Percentiles rank a stretch among this genome's conserved stretches.
Conservation (phyloP, 139 green algal genomes). For the Limnomonas spitsbergensis region DNA sequence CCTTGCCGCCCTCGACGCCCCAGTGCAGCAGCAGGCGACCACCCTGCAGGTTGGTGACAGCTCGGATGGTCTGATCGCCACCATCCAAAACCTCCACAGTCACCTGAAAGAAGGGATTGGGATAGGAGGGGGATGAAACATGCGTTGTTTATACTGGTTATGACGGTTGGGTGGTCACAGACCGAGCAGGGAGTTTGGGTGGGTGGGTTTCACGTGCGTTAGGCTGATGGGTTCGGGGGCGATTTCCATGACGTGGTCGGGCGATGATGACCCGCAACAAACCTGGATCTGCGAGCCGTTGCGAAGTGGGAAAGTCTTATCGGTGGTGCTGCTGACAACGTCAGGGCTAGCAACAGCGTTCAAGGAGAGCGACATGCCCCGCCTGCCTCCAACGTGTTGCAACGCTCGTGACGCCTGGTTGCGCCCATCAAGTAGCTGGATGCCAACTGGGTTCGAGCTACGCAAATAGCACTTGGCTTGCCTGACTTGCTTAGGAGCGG, state of each 20-base stretch:
- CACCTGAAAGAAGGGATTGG: conserved; percentile 18
- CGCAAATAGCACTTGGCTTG: too few relatives aligned
- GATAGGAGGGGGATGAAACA: conserved; percentile 3
- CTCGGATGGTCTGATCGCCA: conserved; percentile 32
- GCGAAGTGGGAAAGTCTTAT: conserved; percentile 16
- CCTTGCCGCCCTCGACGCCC: conserved; percentile 80
- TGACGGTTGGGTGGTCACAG: background rate
- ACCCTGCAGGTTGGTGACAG: conserved; percentile 40
- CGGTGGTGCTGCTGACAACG: background rate
- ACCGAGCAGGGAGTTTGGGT: background rate
- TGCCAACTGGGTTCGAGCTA: too few relatives aligned
- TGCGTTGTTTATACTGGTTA: background rate
- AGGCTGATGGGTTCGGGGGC: too few relatives aligned
- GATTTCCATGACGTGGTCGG: too few relatives aligned
- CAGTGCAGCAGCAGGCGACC: conserved; percentile 84
- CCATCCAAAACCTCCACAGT: conserved; percentile 20
- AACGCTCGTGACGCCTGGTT: too few relatives aligned
- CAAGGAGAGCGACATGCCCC: too few relatives aligned
- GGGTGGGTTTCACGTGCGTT: background rate
- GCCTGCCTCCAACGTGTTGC: too few relatives aligned
- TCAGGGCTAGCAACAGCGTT: conserved; percentile 3
- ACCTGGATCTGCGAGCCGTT: conserved; percentile 9
- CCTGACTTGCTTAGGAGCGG: too few relatives aligned
- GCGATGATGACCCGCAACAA: background rate
- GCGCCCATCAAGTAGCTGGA: too few relatives aligned